Evolutionary conservation across 1,284 basidiomycete genomes (phyloP).

Genomic region (Sanguinoderma infundibulare): DNA sequence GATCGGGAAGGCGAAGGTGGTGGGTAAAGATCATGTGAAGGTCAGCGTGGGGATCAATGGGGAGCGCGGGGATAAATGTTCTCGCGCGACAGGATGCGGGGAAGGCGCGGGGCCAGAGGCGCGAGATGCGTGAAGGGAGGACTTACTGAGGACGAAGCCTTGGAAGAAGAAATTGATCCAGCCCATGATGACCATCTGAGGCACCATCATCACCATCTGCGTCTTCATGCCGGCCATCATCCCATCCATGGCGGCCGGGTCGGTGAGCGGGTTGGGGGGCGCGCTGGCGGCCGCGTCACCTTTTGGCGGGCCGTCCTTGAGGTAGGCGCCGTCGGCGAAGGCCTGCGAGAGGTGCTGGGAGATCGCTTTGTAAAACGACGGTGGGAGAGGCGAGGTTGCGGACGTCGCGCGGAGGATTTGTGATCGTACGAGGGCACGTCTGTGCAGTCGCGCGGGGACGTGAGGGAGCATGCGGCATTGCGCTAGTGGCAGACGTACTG

Average conservation of each 20-base stretch:
- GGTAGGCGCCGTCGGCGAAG: conserved; percentile 78
- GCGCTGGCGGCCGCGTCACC: conserved; percentile 55
- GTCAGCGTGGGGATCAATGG: conserved; percentile 1
- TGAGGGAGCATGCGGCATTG: conserved; percentile 7
- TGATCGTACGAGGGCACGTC: conserved; percentile 84
- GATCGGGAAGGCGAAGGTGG: background rate
- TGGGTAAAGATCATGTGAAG: background rate
- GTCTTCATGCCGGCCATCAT: conserved; percentile 99
- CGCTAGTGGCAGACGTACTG: conserved; percentile 67
- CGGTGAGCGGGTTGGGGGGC: conserved; percentile 78
- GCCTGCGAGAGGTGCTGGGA: conserved; percentile 74
- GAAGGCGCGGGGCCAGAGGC: background rate
- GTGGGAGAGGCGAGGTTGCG: conserved; percentile 81
- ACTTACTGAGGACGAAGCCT: conserved; percentile 95
- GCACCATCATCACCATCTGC: conserved; percentile 98
- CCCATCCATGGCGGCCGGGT: conserved; percentile 93
- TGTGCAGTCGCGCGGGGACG: conserved; percentile 36
- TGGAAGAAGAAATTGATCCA: conserved; percentile 99
- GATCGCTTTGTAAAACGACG: conserved; percentile 75
- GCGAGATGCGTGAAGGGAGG: background rate
- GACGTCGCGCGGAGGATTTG: conserved; percentile 84
- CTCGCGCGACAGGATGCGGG: conserved; percentile 2
- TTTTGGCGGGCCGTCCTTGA: conserved; percentile 83
- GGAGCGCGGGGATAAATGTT: background rate
- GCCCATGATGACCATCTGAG: conserved; percentile 99